Evolutionary conservation across 2,329 filamentous ascomycete species (phyloP), one percentile per base, ranked within the genome.

Genomic region (Ambrosiella cleistominuta): DNA sequence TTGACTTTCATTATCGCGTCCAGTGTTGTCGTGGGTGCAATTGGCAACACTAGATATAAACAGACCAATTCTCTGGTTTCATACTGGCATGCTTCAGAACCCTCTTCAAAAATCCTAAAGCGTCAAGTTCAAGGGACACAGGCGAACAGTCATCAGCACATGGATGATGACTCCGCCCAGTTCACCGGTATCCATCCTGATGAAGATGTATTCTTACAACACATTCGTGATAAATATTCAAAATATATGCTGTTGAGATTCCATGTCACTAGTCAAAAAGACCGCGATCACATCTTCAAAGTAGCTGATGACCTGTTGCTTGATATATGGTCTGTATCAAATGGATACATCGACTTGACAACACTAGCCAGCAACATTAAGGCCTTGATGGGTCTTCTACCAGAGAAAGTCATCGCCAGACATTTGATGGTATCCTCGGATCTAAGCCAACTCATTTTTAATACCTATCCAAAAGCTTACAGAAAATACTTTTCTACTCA

Each of bases 211-310:
- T 39, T 40, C 9, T 36, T 13, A n/a, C 9, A 54, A 27, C 15
- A 36, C 19, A 13, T 54, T 38, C 42, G 44, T 57, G 44, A 35
- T 7, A 71, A 72, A 62, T 95, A 95, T 68, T 80, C 81, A 62
- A 80, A 85, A 62, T 83, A 96, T 69, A 76, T 95, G n/a, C 88
- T 98, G 13, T 72, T 97, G 62, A 83, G 93, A 44, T 96, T 97
- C 75, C 88, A 85, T 65, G 73, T 96, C 58, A 82, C 78, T 35
- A 69, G 75, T 3, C 19, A 19, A 2, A 76, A 81, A 17, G 86
- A 95, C 66, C 83, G 86, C 60, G 70, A 72, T 39, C 83, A 83
- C 1, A 73, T 95, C 58, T 77, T 82, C n/a, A 78, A 85, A 59
- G 88, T 88, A 2, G 77, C 83, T 0, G 77, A 85, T 61, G 80